phyloP scores from a whole-genome alignment of 2,329 filamentous ascomycete genomes.

The Botrytis hyacinthi region DNA sequence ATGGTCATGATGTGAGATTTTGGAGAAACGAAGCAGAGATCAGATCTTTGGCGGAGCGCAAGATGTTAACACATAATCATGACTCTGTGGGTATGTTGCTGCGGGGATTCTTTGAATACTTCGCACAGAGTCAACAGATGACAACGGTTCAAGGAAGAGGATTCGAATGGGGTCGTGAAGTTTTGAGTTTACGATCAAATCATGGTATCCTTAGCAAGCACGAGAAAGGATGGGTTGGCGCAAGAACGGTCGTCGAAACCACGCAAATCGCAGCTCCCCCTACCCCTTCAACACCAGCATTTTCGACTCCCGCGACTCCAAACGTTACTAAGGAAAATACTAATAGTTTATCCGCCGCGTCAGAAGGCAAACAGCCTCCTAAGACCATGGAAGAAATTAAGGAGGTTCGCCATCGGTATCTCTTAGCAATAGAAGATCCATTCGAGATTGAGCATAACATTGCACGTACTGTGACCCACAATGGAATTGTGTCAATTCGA shows the following conservation, averaged over 20 bases:
- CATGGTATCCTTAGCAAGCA: constrained; percentile 72
- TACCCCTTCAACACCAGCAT: constrained; percentile 27
- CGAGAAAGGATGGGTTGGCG: constrained; percentile 83
- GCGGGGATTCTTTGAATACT: constrained; percentile 86
- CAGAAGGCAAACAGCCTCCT: constrained; percentile 20
- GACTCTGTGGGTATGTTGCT: constrained; percentile 71
- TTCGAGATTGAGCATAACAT: constrained; percentile 89
- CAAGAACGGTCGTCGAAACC: constrained; percentile 64
- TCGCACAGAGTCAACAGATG: constrained; percentile 60
- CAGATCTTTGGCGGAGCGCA: constrained; percentile 53
- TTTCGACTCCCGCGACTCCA: constrained; percentile 1
- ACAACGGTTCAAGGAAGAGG: constrained; percentile 50
- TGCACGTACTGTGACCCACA: constrained; percentile 79
- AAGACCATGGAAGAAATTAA: constrained; percentile 45
- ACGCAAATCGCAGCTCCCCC: constrained; percentile 41
- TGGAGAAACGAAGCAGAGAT: constrained; percentile 75
- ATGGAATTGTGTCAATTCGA: constrained; percentile 76
- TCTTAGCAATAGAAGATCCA: constrained; percentile 89
- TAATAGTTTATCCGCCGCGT: neutral
- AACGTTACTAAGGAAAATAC: neutral
- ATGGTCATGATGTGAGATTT: constrained; percentile 71
- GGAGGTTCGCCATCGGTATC: constrained; percentile 74
- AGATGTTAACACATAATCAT: constrained; percentile 64
- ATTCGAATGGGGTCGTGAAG: constrained; percentile 79
- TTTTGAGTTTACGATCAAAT: constrained; percentile 71